These are phyloP conservation scores for Arthrobotrys iridis DNA, from an alignment of 2,329 filamentous ascomycete species.

Conservation along the genomic window DNA sequence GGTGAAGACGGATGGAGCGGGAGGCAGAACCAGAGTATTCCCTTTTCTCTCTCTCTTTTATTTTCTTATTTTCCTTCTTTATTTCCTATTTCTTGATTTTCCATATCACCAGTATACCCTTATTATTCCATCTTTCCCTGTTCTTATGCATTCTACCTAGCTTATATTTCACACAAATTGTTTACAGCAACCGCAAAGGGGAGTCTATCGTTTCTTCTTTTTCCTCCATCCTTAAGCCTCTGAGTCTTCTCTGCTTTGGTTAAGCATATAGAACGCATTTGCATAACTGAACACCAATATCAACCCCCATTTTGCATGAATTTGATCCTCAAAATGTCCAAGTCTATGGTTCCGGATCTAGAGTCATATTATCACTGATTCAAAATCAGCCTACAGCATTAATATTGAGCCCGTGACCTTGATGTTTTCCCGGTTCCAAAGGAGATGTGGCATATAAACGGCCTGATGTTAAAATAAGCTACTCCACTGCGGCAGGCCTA, in stretches of 20 bases:
- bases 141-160: neutral
- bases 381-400: neutral
- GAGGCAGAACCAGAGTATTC: constrained; percentile 2
- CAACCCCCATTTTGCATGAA: constrained; percentile 8
- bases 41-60: too few relatives aligned
- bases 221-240: neutral
- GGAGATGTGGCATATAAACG: neutral
- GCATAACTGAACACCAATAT: neutral
- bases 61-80: neutral
- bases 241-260: neutral
- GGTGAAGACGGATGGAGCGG: constrained; percentile 5
- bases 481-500: constrained; percentile 6
- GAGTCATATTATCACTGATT: neutral
- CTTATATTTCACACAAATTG: neutral
- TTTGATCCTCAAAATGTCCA: constrained; percentile 1
- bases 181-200: neutral
- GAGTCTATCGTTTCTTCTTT: constrained; percentile 16
- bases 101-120: constrained; percentile 8
- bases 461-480: constrained; percentile 50
- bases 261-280: constrained; percentile 18
- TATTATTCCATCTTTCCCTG: constrained; percentile 12
- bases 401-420: neutral
- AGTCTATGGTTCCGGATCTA: neutral
- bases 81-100: neutral
- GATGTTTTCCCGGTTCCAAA: neutral